A percentile compares a stretch with the other conserved stretches of the same genome.
Conservation (phyloP, 768 basidiomycete species). For the Boletus barrowsii region DNA sequence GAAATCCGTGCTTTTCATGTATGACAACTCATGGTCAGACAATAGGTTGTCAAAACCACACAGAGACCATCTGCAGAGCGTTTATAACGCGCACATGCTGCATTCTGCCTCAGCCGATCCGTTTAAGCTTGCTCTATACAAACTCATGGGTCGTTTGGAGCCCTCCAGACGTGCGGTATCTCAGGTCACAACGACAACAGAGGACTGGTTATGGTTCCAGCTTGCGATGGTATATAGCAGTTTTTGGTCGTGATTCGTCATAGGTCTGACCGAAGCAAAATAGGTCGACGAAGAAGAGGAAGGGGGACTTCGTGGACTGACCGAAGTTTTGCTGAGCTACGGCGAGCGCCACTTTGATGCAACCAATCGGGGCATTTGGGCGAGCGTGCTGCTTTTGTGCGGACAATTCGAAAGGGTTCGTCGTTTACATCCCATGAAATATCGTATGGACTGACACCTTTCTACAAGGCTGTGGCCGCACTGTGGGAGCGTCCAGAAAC, state of each 20-base stretch:
- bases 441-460: background rate
- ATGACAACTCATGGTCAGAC: conserved; percentile 1
- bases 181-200: conserved; percentile 86
- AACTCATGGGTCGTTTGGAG: conserved; percentile 91
- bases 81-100: conserved; percentile 86
- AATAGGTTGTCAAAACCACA: conserved; percentile 66
- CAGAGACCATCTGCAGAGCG: conserved; percentile 75
- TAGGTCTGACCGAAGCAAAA: conserved; percentile 1
- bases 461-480: conserved; percentile 76
- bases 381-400: conserved; percentile 81
- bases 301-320: conserved; percentile 66
- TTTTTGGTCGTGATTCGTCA: background rate
- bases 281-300: conserved; percentile 82
- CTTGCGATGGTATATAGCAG: conserved; percentile 61
- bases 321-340: conserved; percentile 74
- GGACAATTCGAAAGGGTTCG: conserved; percentile 92
- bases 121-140: conserved; percentile 95
- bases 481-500: conserved; percentile 84
- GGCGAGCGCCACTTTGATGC: conserved; percentile 82
- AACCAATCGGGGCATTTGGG: conserved; percentile 68
- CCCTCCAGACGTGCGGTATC: conserved; percentile 73
- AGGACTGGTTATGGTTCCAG: conserved; percentile 99
- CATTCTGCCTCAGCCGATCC: conserved; percentile 88
- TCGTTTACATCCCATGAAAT: background rate
- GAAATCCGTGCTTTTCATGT: background rate